Base-by-base conservation (phyloP, 768 basidiomycete genomes). In the Russula sp. region DNA sequence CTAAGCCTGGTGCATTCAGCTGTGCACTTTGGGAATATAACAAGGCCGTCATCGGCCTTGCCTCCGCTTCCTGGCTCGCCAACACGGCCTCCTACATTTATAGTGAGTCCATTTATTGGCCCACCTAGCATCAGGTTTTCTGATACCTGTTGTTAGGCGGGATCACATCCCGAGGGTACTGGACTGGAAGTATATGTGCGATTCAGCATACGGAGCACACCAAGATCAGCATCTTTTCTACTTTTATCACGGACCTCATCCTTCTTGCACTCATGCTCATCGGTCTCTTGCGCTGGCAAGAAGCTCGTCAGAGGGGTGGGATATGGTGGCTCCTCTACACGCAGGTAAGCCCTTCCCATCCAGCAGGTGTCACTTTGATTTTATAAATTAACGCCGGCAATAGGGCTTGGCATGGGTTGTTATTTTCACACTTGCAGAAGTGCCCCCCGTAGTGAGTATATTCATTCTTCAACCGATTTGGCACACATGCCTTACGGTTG, bases 221-320 rank as follows among this genome's bases (percentile, higher is more conserved):
- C 40, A 62, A 18, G 34, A 45, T n/a, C 20, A 51, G 31, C 50
- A n/a, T 57, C 32, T 3, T 57, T 34, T 47, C 39, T 32, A 18
- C 40, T 9, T 57, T 62, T 22, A n/a, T 45, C 10, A 44, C 61
- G 2, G 61, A 62, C 18, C 10, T 51, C 13, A n/a, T 51, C 2
- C 49, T 57, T 11, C 55, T 62, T 11, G 20, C 35, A 16, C 35
- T 37, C 34, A 47, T 65, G 59, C 13, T 61, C n/a, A 4, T 27
- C 42, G 54, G 64, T 34, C 27, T 51, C 31, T 22, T 65, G 32
- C 58, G 63, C n/a, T 56, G 59, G 54, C 47, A 37, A 10, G 35
- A 2, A n/a, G 18, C 8, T 4, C 49, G 34, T 1, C 22, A 31
- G 34, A 53, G 35, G 18, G 56, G 56, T 14, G n/a, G 27, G 7